Evolutionary conservation across 2,329 filamentous ascomycete species (phyloP).

Genomic region (Fusarium haematococcum): DNA sequence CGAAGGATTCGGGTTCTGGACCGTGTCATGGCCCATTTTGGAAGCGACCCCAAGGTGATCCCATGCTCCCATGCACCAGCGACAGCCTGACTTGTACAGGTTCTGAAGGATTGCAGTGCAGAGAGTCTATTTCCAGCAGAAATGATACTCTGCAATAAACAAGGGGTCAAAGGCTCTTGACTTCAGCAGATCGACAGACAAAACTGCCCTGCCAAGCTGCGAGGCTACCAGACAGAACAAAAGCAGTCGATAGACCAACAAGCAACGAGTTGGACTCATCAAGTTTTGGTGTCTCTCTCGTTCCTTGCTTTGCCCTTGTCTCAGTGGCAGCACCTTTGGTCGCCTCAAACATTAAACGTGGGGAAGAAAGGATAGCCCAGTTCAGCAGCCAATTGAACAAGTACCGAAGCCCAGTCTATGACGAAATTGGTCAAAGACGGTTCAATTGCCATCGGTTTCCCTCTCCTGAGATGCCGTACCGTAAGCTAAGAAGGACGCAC

Average conservation of each 20-base stretch:
- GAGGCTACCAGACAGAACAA: background rate
- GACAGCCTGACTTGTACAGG: background rate
- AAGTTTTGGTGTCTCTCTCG: background rate
- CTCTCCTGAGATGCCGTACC: background rate
- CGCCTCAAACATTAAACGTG: background rate
- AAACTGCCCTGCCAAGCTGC: slow-evolving; percentile 3
- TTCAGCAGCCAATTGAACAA: background rate
- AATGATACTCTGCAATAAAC: background rate
- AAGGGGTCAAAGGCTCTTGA: background rate
- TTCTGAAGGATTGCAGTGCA: background rate
- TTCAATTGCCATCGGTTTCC: background rate
- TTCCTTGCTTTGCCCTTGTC: background rate
- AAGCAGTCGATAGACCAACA: background rate
- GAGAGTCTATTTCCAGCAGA: background rate
- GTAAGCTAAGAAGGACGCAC: background rate
- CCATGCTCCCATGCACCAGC: background rate
- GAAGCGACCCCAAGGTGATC: background rate
- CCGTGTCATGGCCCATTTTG: background rate
- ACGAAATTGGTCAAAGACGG: background rate
- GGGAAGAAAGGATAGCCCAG: background rate
- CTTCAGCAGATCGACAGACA: slow-evolving; percentile 30
- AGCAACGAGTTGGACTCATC: background rate
- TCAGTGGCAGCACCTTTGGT: background rate
- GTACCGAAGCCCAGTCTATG: background rate
- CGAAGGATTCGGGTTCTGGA: background rate